Conservation (phyloP, 495 filamentous ascomycete species). For the Podospora comata region DNA sequence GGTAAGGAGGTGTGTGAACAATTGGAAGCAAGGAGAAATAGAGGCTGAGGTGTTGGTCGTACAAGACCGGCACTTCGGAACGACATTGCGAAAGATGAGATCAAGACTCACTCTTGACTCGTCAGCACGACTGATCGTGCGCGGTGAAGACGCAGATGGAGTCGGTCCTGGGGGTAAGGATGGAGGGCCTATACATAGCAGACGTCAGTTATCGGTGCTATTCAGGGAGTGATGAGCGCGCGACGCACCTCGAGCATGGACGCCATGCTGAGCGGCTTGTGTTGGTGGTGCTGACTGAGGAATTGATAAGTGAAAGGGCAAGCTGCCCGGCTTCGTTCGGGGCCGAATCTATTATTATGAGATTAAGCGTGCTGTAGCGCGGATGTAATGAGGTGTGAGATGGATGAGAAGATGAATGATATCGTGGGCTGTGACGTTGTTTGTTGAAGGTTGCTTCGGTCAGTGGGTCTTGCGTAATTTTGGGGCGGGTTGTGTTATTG, state of each 20-base stretch:
- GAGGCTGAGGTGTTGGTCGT: not conserved
- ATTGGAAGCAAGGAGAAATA: slow-evolving; percentile 1
- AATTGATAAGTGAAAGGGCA: slow-evolving; percentile 11
- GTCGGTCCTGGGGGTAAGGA: slow-evolving; percentile 51
- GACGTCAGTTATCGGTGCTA: slow-evolving; percentile 8
- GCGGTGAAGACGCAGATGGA: slow-evolving; percentile 72
- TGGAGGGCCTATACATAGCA: slow-evolving; percentile 36
- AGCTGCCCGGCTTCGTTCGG: not conserved
- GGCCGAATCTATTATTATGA: not conserved
- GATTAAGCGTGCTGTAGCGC: not conserved
- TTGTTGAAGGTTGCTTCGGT: not conserved
- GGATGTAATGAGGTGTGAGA: not conserved
- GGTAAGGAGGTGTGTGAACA: slow-evolving; percentile 4
- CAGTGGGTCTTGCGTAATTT: slow-evolving; percentile 21
- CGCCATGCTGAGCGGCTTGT: slow-evolving; percentile 21
- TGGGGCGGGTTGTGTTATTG: slow-evolving; percentile 3
- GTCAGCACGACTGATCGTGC: slow-evolving; percentile 82
- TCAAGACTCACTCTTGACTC: slow-evolving; percentile 57
- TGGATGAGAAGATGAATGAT: not conserved
- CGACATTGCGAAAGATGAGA: slow-evolving; percentile 10
- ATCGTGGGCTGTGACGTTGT: not conserved
- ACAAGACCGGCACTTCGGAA: slow-evolving; percentile 1
- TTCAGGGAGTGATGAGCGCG: slow-evolving; percentile 2
- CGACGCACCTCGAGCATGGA: slow-evolving; percentile 24
- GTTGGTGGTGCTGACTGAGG: slow-evolving; percentile 7